Base-by-base conservation (phyloP, 306 rosid genomes). In the Lagenaria siceraria region DNA sequence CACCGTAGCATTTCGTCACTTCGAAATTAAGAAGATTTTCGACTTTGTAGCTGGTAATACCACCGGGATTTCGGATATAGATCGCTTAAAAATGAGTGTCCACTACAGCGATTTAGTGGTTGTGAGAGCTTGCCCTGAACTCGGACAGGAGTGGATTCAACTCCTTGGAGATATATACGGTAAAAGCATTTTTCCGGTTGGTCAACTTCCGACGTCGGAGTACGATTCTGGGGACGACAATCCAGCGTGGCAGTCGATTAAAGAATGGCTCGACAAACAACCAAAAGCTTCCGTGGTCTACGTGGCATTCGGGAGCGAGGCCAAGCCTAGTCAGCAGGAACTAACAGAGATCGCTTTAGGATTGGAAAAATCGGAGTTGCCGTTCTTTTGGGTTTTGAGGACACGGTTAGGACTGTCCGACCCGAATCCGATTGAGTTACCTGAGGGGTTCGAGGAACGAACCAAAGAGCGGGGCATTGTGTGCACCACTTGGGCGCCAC, bases 221-320 rank as follows among this genome's bases (percentile, higher is more conserved):
- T 73, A n/a, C 12, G 65, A 81, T 10, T 7, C 9, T 3, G 46
- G n/a, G 3, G 49, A 56, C 2, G 56, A 55, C n/a, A 46, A 25
- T 1, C 77, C 71, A 25, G 42, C 53, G 14, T 82, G 90, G 90
- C 1, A 19, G 21, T 27, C 64, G 17, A 79, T 78, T 11, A 42
- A 56, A n/a, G 24, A 38, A 1, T 87, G 88, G 88, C 75, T 87
- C 3, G 81, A 82, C 55, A 22, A 24, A 66, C 85, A 82, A 49
- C 38, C 18, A 0, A 61, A 74, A 36, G 10, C 27, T 18, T 80
- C 85, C 9, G 83, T 85, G 33, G 84, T 89, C 42, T 89, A 87
- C 55, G 87, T 85, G 2, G 93, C 93, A 0, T 85, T 87, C 13
- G 90, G 90, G 10, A 83, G 86, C 10, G 88, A 89, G 65, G 89